Percentiles rank a stretch among this genome's conserved stretches.
Conservation (phyloP, 2,329 filamentous ascomycete species). For the Hawksworthiomyces lignivorus region DNA sequence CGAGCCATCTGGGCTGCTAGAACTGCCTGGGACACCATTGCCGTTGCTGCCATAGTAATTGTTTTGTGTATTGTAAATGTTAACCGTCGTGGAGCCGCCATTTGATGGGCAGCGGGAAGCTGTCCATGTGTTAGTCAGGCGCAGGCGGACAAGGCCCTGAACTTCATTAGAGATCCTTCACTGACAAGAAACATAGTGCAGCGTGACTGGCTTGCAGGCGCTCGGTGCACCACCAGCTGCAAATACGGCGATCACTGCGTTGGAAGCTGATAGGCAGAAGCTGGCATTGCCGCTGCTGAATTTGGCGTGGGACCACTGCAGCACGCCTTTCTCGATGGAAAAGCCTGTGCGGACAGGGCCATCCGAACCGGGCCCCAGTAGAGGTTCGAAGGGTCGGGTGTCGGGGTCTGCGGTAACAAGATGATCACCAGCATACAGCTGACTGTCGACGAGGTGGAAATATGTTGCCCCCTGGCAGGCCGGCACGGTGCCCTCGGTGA, state of each 20-base stretch:
- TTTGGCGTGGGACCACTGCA: neutral
- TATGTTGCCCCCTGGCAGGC: neutral
- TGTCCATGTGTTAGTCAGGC: no score
- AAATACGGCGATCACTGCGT: neutral
- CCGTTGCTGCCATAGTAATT: slow-evolving; percentile 3
- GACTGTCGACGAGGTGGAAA: neutral
- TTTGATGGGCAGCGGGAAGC: neutral
- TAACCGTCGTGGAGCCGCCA: neutral
- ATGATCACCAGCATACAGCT: neutral
- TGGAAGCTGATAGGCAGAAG: slow-evolving; percentile 1
- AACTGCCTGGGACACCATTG: no score
- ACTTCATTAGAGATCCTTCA: no score
- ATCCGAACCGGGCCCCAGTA: neutral
- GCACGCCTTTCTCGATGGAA: neutral
- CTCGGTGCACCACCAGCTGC: neutral
- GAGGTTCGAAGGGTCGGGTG: neutral
- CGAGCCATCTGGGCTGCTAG: no score
- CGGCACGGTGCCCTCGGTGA: neutral
- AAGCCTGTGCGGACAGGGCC: neutral
- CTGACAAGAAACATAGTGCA: neutral
- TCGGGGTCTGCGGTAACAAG: neutral
- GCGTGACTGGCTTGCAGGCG: neutral
- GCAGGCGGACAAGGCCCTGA: no score
- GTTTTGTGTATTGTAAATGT: slow-evolving; percentile 6
- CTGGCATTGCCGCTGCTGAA: neutral